These are phyloP conservation scores for Neltuma alba DNA, from an alignment of 306 rosid genomes.

Conservation along the genomic window DNA sequence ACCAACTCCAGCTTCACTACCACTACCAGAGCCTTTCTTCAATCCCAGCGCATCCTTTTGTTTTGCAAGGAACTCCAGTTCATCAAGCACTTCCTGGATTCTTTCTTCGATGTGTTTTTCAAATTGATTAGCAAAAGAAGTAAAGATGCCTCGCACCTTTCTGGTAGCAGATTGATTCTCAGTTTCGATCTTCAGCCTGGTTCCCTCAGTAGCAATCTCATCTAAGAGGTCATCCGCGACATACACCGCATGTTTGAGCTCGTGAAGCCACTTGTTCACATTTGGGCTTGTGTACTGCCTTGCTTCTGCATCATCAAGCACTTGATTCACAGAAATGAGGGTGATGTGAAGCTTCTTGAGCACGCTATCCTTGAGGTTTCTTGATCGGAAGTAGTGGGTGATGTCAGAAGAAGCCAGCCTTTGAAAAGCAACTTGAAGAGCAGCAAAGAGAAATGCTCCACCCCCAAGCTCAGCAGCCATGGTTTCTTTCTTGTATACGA, in stretches of 20 bases:
- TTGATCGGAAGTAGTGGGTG: not conserved
- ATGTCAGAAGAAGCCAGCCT: slow-evolving; percentile 34
- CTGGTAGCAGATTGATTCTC: not conserved
- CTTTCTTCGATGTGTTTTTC: slow-evolving; percentile 4
- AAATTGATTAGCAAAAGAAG: slow-evolving; percentile 11
- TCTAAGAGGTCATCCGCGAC: slow-evolving; percentile 37
- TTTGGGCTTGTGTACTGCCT: slow-evolving; percentile 21
- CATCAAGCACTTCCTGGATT: slow-evolving; percentile 26
- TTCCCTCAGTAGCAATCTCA: slow-evolving; percentile 34
- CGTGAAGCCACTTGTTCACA: slow-evolving; percentile 38
- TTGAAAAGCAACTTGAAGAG: slow-evolving; percentile 22
- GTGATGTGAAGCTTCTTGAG: slow-evolving; percentile 14
- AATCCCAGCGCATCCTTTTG: slow-evolving; percentile 35
- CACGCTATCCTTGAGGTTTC: not conserved
- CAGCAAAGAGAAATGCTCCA: slow-evolving; percentile 36
- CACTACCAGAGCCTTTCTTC: slow-evolving; percentile 6
- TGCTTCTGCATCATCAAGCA: slow-evolving; percentile 47
- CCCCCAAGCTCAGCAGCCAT: slow-evolving; percentile 27
- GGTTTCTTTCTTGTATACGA: not conserved
- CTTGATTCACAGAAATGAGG: slow-evolving; percentile 5
- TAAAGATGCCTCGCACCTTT: not conserved
- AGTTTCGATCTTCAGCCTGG: not conserved
- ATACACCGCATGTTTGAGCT: slow-evolving; percentile 31
- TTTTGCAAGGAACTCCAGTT: slow-evolving; percentile 26
- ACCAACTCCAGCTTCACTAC: slow-evolving; percentile 13